These are phyloP conservation scores for Tranzscheliella williamsii DNA, from an alignment of 1,284 basidiomycete species.

Conservation along the genomic window DNA sequence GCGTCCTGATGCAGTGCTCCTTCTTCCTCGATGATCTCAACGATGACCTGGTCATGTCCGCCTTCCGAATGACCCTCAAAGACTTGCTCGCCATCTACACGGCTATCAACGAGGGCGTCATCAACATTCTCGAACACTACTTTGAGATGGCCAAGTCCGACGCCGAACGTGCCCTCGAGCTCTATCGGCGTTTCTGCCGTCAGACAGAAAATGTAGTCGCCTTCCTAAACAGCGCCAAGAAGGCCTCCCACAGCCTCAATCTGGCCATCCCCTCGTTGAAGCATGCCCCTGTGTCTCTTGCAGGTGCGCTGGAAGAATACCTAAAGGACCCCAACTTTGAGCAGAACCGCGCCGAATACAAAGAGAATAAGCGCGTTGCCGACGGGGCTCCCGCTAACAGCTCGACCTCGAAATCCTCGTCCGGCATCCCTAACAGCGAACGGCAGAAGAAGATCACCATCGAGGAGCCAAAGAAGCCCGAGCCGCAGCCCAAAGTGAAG, in stretches of 20 bases:
- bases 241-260: slow-evolving; percentile 87
- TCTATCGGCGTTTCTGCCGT: slow-evolving; percentile 92
- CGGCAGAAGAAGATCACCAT: slow-evolving; percentile 43
- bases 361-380: slow-evolving; percentile 76
- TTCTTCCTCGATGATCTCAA: slow-evolving; percentile 92
- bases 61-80: slow-evolving; percentile 93
- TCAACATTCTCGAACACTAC: slow-evolving; percentile 92
- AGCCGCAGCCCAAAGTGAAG: slow-evolving; percentile 36
- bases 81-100: slow-evolving; percentile 94
- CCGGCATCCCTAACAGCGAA: slow-evolving; percentile 26
- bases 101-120: slow-evolving; percentile 95
- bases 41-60: slow-evolving; percentile 86
- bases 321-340: slow-evolving; percentile 94
- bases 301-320: slow-evolving; percentile 91
- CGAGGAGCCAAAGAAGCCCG: slow-evolving; percentile 42
- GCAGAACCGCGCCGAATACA: slow-evolving; percentile 87
- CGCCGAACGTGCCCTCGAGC: slow-evolving; percentile 78
- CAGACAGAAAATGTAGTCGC: slow-evolving; percentile 94
- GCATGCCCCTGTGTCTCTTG: slow-evolving; percentile 92
- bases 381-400: slow-evolving; percentile 64
- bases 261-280: slow-evolving; percentile 91
- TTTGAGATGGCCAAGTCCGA: slow-evolving; percentile 97
- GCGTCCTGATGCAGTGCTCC: slow-evolving; percentile 82
- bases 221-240: slow-evolving; percentile 87
- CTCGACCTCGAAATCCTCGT: slow-evolving; percentile 5